Conservation (phyloP, 1,284 basidiomycete species). For the Schizophyllum commune region DNA sequence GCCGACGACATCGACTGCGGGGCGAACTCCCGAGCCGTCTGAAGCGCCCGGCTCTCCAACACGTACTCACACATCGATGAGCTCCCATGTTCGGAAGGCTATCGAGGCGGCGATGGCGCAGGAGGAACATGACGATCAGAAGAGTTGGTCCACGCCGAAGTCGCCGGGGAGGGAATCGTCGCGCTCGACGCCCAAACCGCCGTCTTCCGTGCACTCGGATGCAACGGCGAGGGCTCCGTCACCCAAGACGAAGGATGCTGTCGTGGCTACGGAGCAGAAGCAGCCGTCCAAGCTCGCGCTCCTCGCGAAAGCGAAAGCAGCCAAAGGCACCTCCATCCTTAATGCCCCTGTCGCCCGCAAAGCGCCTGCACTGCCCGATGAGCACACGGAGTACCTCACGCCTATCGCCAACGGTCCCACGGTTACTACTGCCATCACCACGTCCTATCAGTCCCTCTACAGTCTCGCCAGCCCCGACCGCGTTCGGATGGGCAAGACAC, state of each 20-base stretch:
- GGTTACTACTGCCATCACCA: slow-evolving; percentile 74
- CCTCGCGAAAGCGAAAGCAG: slow-evolving; percentile 56
- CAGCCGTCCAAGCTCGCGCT: slow-evolving; percentile 64
- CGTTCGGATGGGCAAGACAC: slow-evolving; percentile 25
- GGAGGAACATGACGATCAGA: slow-evolving; percentile 30
- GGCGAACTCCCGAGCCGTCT: slow-evolving; percentile 3
- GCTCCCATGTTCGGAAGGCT: slow-evolving; percentile 51
- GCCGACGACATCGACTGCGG: slow-evolving; percentile 12
- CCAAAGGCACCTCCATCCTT: slow-evolving; percentile 24
- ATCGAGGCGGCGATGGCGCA: slow-evolving; percentile 44
- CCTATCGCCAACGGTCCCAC: slow-evolving; percentile 69
- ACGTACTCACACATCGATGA: slow-evolving; percentile 36
- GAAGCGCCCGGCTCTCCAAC: not conserved
- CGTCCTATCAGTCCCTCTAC: slow-evolving; percentile 60
- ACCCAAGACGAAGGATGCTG: not conserved
- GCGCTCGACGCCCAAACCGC: not conserved
- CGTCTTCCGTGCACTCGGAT: not conserved
- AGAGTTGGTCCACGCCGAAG: slow-evolving; percentile 12
- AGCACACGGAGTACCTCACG: slow-evolving; percentile 59
- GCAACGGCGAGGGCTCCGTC: slow-evolving; percentile 5
- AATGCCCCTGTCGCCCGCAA: slow-evolving; percentile 21
- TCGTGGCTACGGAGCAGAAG: slow-evolving; percentile 13
- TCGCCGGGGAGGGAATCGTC: slow-evolving; percentile 17
- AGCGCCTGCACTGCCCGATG: slow-evolving; percentile 24
- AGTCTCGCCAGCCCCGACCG: slow-evolving; percentile 41